Evolutionary conservation across 768 basidiomycete species (phyloP), one percentile per base, ranked within the genome.

Genomic region (Paxillus involutus): DNA sequence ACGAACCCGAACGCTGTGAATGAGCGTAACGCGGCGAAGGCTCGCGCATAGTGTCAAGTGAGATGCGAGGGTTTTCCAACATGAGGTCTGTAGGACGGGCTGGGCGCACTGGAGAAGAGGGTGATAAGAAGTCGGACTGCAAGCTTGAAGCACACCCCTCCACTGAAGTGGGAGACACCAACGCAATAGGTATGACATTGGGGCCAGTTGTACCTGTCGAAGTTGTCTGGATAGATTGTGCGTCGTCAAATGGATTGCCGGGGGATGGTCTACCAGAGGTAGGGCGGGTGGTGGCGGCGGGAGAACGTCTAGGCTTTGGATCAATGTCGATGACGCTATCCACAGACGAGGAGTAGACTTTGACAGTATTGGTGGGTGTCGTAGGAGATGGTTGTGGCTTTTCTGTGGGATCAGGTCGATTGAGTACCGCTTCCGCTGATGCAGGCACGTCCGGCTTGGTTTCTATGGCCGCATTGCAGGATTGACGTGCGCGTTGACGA

Each of bases 111-210:
- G 86, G 84, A 32, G 73, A 76, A 33, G 72, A 69, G 29, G 58
- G 37, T n/a, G 46, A 40, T 39, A 63, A 51, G 42, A 57, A 41
- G 16, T 56, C 51, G 2, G 61, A 61, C 39, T 60, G 62, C 14
- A 82, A 78, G 10, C 67, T 66, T 12, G 67, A 29, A 70, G 69
- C 35, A 70, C 74, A 33, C 57, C 68, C 45, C 3, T 57, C 58
- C 19, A 70, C 67, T 11, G 80, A 77, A 19, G 82, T 82, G 16
- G 87, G 82, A 21, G 86, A 72, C 35, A 92, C 86, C 41, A 92
- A 77, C 12, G 90, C 90, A 55, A 93, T 92, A 56, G 90, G 90
- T 53, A 93, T 93, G 59, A 91, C 90, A 60, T 93, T 93, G 21
- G 91, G 89, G 41, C 82, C 82, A 64, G 89, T 86, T 13, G 89